Evolutionary conservation across 768 basidiomycete genomes (phyloP).

Genomic region (Exidia glandulosa): DNA sequence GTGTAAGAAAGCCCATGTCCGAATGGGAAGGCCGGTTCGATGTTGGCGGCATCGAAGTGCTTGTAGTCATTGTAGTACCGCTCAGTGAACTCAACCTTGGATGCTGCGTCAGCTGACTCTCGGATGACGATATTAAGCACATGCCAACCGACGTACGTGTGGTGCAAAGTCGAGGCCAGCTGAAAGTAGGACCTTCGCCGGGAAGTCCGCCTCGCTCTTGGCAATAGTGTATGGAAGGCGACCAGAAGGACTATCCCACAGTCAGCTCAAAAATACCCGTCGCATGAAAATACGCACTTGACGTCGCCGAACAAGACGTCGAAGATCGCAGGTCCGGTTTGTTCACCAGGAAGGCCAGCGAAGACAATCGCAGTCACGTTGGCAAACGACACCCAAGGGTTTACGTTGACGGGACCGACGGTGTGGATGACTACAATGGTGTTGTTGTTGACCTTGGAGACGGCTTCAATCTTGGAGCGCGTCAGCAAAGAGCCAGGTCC

Average conservation of each 20-base stretch:
- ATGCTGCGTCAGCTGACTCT: neutral
- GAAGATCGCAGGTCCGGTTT: constrained; percentile 26
- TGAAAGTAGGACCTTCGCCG: constrained; percentile 29
- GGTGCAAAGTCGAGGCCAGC: neutral
- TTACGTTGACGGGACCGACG: constrained; percentile 44
- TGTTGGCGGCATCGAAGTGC: constrained; percentile 36
- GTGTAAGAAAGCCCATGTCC: constrained; percentile 71
- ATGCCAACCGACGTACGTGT: neutral
- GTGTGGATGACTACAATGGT: constrained; percentile 62
- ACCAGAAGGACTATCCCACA: constrained; percentile 34
- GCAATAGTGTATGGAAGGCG: constrained; percentile 70
- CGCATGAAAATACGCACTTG: constrained; percentile 11
- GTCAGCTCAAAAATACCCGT: neutral
- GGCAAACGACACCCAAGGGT: constrained; percentile 61
- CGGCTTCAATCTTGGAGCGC: constrained; percentile 9
- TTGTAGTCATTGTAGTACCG: constrained; percentile 17
- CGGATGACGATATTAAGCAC: neutral
- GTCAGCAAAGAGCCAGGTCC: neutral
- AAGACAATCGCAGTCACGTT: constrained; percentile 55
- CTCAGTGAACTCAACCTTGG: constrained; percentile 27
- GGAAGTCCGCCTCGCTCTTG: constrained; percentile 46
- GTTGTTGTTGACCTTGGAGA: constrained; percentile 25
- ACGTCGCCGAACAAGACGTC: constrained; percentile 29
- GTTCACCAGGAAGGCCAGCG: constrained; percentile 34
- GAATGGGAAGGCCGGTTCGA: constrained; percentile 65